Percentiles rank a stretch among this genome's conserved stretches.
phyloP scores from a whole-genome alignment of 345 rosid genomes.

The Aurinia saxatilis region DNA sequence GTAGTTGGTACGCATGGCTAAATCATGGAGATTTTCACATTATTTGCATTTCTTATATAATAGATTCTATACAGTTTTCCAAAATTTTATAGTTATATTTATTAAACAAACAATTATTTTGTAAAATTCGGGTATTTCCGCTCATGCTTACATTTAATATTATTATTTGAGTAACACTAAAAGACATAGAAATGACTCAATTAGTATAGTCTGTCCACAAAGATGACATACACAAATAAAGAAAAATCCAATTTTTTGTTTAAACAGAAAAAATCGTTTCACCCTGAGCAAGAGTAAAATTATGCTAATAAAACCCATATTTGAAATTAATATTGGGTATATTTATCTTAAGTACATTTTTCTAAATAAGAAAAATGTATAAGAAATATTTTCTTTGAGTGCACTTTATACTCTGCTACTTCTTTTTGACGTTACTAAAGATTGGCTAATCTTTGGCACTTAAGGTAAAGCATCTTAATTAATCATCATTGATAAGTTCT shows the following conservation, averaged over 20 bases:
- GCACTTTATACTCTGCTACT: conserved; percentile 6
- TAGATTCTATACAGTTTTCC: neutral
- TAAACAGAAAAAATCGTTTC: no score
- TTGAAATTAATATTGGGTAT: no score
- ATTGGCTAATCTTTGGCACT: conserved; percentile 7
- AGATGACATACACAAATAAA: no score
- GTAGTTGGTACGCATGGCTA: neutral
- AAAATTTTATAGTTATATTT: neutral
- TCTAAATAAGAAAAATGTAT: neutral
- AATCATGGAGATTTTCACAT: neutral
- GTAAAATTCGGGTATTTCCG: neutral
- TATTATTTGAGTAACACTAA: no score
- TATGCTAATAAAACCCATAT: no score
- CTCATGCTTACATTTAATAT: no score
- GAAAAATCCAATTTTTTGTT: no score
- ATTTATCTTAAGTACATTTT: no score
- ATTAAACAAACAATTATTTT: neutral
- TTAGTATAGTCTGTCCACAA: no score
- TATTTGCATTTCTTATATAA: neutral
- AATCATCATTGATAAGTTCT: conserved; percentile 1
- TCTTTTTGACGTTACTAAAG: conserved; percentile 12
- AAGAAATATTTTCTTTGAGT: neutral
- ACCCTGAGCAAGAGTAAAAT: no score
- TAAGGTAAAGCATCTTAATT: conserved; percentile 23
- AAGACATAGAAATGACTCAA: no score